Base-by-base conservation (phyloP, 1,139 yeast genomes). In the Pichiaceae sp. region DNA sequence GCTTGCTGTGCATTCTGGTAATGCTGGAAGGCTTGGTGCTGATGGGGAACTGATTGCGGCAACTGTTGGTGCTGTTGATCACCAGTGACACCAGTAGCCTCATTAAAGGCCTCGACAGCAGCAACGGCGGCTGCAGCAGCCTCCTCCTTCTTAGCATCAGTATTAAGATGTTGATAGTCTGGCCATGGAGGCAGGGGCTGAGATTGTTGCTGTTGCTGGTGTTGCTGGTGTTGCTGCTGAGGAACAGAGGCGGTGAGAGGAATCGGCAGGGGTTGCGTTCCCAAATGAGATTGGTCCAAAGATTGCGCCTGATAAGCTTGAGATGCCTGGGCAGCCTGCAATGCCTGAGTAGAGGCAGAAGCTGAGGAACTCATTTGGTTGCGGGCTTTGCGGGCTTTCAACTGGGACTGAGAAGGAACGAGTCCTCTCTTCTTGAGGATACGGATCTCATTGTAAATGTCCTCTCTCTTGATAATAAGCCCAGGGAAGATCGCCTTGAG, bases 401-500 rank as follows among this genome's bases (percentile, higher is more conserved):
- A 8, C 11, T 8, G 28, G 5, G 28, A 36, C 17, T 42, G 42
- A 4, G 52, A 42, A 16, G 56, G 53, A 25, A 54, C 57, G 47
- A 72, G 56, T 44, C 72, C 72, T 40, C 75, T 63, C 54, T 72
- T 72, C 35, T 54, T 54, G 54, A 71, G 68, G n/a, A 76, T 76
- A 41, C 78, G 56, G 46, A 72, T 72, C 51, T 72, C 78, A 52
- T 72, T 72, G 51, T 31, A 72, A 39, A 72, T 72, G 52, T 72
- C 78, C 50, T 72, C 78, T 40, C 78, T 60, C 52, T 72, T 72
- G 45, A 72, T 72, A 37, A 71, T 61, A 32, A 72, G 70, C 43
- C 71, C 77, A 24, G 75, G 77, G 51, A 65, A 72, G 44, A 70
- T 70, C 38, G 70, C 72, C 45, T 64, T 66, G 42, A 72, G 39